Percentiles rank a stretch among this genome's conserved stretches.
Evolutionary conservation across 805 yeast species (phyloP).

Genomic region (Schwanniomyces vanrijiae): DNA sequence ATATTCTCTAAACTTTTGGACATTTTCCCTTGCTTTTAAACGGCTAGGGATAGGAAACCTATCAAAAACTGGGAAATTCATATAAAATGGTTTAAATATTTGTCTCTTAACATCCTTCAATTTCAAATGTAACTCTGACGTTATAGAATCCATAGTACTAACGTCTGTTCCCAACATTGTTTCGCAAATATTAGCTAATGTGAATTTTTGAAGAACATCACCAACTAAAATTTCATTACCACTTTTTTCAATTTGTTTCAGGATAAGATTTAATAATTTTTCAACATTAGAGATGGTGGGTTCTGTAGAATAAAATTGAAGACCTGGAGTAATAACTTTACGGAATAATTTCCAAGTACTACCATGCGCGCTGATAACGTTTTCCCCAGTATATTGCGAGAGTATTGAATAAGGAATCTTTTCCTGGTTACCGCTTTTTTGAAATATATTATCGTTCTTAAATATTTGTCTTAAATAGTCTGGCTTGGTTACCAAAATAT

Average conservation of each 20-base stretch:
- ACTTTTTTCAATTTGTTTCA: conserved; percentile 10
- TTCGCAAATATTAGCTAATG: conserved; percentile 51
- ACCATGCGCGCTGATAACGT: conserved; percentile 60
- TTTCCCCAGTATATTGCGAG: conserved; percentile 59
- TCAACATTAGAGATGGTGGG: conserved; percentile 41
- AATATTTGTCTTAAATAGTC: conserved; percentile 45
- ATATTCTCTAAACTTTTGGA: conserved; percentile 38
- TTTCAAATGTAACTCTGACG: conserved; percentile 35
- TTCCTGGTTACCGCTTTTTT: conserved; percentile 60
- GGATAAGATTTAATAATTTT: conserved; percentile 27
- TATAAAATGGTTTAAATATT: conserved; percentile 53
- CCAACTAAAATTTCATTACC: conserved; percentile 21
- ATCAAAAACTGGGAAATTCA: conserved; percentile 59
- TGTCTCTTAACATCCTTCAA: conserved; percentile 48
- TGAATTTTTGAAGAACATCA: conserved; percentile 46
- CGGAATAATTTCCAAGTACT: conserved; percentile 51
- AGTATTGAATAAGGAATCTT: conserved; percentile 57
- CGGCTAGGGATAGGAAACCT: conserved; percentile 49
- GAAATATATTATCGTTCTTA: conserved; percentile 49
- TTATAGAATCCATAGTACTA: conserved; percentile 23
- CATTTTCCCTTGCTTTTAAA: conserved; percentile 41
- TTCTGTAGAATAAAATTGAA: conserved; percentile 47
- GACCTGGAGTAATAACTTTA: conserved; percentile 41
- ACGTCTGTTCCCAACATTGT: conserved; percentile 49
- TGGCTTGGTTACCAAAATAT: conserved; percentile 52